These are phyloP conservation scores for Jatropha curcas DNA, from an alignment of 345 rosid species.

Conservation along the genomic window DNA sequence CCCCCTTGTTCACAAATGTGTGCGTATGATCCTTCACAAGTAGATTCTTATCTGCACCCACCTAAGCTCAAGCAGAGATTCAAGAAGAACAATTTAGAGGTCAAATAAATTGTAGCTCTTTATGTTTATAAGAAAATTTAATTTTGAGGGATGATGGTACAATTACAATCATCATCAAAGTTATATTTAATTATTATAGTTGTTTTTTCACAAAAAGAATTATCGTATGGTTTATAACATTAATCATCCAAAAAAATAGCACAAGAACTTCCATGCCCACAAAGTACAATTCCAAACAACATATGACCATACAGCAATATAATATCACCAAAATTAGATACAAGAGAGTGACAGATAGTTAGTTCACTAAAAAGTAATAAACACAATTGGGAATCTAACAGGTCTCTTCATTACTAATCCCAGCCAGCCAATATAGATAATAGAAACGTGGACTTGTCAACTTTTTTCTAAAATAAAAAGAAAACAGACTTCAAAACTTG, in stretches of 20 bases:
- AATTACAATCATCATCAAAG: too few relatives aligned
- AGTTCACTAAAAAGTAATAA: too few relatives aligned
- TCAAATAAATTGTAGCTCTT: background rate
- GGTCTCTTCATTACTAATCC: background rate
- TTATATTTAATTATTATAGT: too few relatives aligned
- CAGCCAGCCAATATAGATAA: background rate
- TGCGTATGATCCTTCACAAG: conserved; percentile 97
- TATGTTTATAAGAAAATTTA: background rate
- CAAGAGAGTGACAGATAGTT: background rate
- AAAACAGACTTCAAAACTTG: background rate
- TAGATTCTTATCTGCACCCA: conserved; percentile 86
- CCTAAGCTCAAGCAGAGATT: conserved; percentile 45
- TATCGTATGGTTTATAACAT: background rate
- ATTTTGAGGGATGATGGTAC: too few relatives aligned
- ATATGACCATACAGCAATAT: background rate
- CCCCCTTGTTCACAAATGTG: conserved; percentile 91
- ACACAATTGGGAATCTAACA: background rate
- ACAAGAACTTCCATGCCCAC: background rate
- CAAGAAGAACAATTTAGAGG: conserved; percentile 21
- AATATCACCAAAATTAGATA: background rate
- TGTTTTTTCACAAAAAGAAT: too few relatives aligned
- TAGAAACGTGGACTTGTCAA: background rate
- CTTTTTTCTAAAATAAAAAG: background rate
- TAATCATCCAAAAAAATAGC: background rate
- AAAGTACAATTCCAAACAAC: background rate